phyloP scores from a whole-genome alignment of 441 rosid species.

The Erysimum cheiri region DNA sequence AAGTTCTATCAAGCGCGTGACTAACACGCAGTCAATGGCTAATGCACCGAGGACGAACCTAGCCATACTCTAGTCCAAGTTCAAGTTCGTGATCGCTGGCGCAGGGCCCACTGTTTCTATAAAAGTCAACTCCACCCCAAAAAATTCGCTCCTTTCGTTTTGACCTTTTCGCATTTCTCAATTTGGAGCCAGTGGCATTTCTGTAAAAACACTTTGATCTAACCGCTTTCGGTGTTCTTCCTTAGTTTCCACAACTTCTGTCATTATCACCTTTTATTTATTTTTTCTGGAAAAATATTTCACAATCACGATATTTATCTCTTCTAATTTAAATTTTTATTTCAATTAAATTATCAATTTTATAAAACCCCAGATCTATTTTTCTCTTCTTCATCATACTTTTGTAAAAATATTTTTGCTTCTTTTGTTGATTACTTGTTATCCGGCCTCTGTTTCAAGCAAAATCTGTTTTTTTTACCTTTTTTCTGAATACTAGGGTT shows the following conservation, averaged over 20 bases:
- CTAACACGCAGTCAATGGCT: constrained; percentile 28
- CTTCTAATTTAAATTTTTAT: neutral
- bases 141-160: constrained; percentile 5
- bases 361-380: neutral
- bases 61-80: neutral
- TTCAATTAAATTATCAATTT: neutral
- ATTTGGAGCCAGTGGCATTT: constrained; percentile 20
- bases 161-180: constrained; percentile 34
- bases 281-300: neutral
- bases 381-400: neutral
- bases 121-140: constrained; percentile 34
- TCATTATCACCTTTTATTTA: constrained; percentile 26
- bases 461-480: neutral
- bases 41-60: constrained; percentile 17
- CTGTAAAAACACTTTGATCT: constrained; percentile 14
- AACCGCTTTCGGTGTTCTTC: constrained; percentile 29
- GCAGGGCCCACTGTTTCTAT: constrained; percentile 1
- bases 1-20: constrained; percentile 19
- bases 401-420: neutral
- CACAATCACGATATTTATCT: constrained; percentile 3
- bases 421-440: neutral
- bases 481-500: neutral
- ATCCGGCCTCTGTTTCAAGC: neutral
- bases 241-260: constrained; percentile 25
- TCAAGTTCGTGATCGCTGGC: neutral